These are phyloP conservation scores for Claviceps fusiformis DNA, from an alignment of 2,329 filamentous ascomycete species.

Conservation along the genomic window DNA sequence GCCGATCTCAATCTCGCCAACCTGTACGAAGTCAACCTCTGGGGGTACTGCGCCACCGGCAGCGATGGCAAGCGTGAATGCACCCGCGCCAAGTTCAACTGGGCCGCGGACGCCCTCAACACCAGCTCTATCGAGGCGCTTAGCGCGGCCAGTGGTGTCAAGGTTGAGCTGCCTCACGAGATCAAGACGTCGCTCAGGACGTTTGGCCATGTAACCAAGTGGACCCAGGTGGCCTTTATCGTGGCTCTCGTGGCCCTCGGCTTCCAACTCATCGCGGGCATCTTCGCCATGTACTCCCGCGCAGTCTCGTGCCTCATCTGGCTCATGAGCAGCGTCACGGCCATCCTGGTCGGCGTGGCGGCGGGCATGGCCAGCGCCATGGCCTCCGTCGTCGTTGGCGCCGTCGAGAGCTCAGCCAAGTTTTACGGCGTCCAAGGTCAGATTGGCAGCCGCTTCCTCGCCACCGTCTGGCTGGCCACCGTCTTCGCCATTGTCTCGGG, in stretches of 20 bases:
- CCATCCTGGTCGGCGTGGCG: constrained; percentile 40
- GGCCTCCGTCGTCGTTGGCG: constrained; percentile 52
- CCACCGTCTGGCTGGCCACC: constrained; percentile 64
- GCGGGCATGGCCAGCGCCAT: constrained; percentile 64
- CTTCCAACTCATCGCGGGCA: constrained; percentile 60
- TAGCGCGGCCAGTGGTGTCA: constrained; percentile 31
- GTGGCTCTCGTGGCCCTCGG: constrained; percentile 57
- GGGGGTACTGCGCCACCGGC: constrained; percentile 68
- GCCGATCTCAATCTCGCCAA: constrained; percentile 51
- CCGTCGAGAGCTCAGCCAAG: constrained; percentile 39
- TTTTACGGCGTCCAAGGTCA: constrained; percentile 55
- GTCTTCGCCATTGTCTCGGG: constrained; percentile 62
- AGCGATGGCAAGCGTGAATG: constrained; percentile 46
- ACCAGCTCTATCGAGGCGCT: constrained; percentile 43
- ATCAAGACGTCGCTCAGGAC: constrained; percentile 54
- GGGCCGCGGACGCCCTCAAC: constrained; percentile 60
- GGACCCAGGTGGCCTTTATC: constrained; percentile 73
- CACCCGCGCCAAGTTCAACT: constrained; percentile 58
- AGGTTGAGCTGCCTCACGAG: constrained; percentile 53
- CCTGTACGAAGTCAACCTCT: constrained; percentile 70
- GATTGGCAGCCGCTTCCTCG: constrained; percentile 58
- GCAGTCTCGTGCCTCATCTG: constrained; percentile 73
- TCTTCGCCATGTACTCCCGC: constrained; percentile 73
- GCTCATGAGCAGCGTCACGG: constrained; percentile 54
- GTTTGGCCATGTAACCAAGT: constrained; percentile 63